These are phyloP conservation scores for Cladophialophora immunda DNA, from an alignment of 2,329 filamentous ascomycete species.

Conservation along the genomic window DNA sequence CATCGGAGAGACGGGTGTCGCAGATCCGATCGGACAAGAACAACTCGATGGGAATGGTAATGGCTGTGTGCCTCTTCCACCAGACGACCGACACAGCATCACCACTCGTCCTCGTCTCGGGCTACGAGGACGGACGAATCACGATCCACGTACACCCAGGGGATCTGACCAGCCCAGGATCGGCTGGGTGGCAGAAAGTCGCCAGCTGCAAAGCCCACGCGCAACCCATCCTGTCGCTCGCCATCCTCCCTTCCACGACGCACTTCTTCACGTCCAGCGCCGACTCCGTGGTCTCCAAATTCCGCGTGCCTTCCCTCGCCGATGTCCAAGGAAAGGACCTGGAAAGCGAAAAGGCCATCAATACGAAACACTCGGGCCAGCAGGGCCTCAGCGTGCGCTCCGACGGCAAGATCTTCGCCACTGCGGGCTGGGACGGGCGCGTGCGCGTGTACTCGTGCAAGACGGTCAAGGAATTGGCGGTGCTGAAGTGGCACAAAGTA, in stretches of 20 bases:
- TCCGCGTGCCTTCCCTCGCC: conserved; percentile 64
- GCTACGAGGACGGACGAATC: conserved; percentile 85
- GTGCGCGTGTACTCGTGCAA: conserved; percentile 82
- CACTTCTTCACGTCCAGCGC: conserved; percentile 83
- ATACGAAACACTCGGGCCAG: conserved; percentile 91
- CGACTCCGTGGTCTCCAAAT: conserved; percentile 79
- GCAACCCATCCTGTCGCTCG: conserved; percentile 82
- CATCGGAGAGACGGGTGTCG: conserved; percentile 74
- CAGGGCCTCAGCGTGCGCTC: conserved; percentile 79
- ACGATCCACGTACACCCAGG: conserved; percentile 63
- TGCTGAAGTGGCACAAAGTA: conserved; percentile 92
- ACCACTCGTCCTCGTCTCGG: conserved; percentile 65
- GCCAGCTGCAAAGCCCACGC: conserved; percentile 75
- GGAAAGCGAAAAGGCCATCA: conserved; percentile 66
- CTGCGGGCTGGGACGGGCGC: conserved; percentile 89
- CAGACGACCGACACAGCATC: conserved; percentile 44
- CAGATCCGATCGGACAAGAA: conserved; percentile 59
- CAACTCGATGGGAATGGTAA: conserved; percentile 75
- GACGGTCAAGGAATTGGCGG: conserved; percentile 85
- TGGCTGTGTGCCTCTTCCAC: conserved; percentile 75
- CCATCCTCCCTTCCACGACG: conserved; percentile 58
- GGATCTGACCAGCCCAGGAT: conserved; percentile 14
- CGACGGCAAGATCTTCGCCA: conserved; percentile 85
- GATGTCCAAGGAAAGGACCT: conserved; percentile 32
- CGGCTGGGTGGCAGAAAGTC: conserved; percentile 59